phyloP scores from a whole-genome alignment of 257 asterid species.

The Solanum sejunctum region DNA sequence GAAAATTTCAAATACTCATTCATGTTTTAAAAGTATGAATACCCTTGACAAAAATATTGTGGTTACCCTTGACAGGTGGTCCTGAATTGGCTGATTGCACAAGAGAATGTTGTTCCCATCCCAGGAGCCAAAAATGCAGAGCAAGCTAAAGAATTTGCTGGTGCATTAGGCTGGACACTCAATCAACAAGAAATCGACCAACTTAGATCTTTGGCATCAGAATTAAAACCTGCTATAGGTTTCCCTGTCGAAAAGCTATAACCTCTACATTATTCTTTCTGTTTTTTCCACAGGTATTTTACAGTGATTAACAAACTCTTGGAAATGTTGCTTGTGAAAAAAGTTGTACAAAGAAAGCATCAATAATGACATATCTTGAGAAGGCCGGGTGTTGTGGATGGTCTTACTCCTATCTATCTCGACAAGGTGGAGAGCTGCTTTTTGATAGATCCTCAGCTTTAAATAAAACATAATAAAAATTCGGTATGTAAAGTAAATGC shows the following conservation, averaged over 20 bases:
- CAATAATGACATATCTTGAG: too few species aligned
- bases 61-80: conserved; percentile 34
- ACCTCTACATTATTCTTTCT: background rate
- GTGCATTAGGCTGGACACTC: conserved; percentile 70
- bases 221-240: conserved; percentile 47
- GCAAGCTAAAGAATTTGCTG: conserved; percentile 72
- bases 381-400: too few species aligned
- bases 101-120: conserved; percentile 65
- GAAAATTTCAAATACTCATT: background rate
- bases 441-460: background rate
- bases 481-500: background rate
- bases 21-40: too few species aligned
- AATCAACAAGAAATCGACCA: conserved; percentile 41
- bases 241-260: conserved; percentile 75
- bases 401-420: background rate
- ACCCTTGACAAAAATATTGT: too few species aligned
- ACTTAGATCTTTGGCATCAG: conserved; percentile 60
- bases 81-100: conserved; percentile 80
- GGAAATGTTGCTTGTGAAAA: background rate
- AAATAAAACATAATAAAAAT: background rate
- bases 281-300: background rate
- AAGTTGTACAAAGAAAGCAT: too few species aligned
- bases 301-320: background rate
- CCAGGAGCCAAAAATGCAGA: conserved; percentile 76
- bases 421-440: background rate